A percentile compares a stretch with the other conserved stretches of the same genome.
Conservation (phyloP, 768 basidiomycete species). For the Tulasnella sp. region DNA sequence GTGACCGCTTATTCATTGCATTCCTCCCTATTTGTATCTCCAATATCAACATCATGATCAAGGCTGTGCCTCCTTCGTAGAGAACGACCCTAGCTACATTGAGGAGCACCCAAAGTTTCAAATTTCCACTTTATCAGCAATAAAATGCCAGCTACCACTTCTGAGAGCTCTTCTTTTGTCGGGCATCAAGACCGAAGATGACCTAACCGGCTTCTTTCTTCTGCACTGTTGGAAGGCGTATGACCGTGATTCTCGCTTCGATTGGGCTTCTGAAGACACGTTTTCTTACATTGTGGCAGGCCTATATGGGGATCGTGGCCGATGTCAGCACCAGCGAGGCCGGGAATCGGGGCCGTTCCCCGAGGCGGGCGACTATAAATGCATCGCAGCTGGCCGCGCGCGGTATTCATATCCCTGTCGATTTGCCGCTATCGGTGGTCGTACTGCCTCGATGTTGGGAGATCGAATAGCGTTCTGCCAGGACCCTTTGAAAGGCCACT, state of each 20-base stretch:
- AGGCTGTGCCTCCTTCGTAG: too few relatives aligned
- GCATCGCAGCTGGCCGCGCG: too few relatives aligned
- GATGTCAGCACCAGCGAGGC: background rate
- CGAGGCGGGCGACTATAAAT: background rate
- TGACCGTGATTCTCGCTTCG: background rate
- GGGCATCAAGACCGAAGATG: background rate
- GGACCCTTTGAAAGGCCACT: background rate
- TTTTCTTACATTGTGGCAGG: conserved; percentile 22
- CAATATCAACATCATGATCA: too few relatives aligned
- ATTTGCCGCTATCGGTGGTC: too few relatives aligned
- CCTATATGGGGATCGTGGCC: background rate
- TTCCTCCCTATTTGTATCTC: too few relatives aligned
- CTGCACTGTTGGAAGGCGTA: background rate
- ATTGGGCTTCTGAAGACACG: background rate
- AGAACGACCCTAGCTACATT: too few relatives aligned
- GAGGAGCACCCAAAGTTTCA: too few relatives aligned
- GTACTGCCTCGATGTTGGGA: too few relatives aligned
- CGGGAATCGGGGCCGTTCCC: background rate
- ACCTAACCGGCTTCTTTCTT: conserved; percentile 15
- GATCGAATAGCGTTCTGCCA: background rate
- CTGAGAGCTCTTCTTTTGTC: background rate
- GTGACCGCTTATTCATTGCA: too few relatives aligned
- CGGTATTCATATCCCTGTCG: too few relatives aligned
- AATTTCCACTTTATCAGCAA: too few relatives aligned
- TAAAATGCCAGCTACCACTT: too few relatives aligned